phyloP scores from a whole-genome alignment of 2,329 filamentous ascomycete genomes.

The Beauveria bassiana region DNA sequence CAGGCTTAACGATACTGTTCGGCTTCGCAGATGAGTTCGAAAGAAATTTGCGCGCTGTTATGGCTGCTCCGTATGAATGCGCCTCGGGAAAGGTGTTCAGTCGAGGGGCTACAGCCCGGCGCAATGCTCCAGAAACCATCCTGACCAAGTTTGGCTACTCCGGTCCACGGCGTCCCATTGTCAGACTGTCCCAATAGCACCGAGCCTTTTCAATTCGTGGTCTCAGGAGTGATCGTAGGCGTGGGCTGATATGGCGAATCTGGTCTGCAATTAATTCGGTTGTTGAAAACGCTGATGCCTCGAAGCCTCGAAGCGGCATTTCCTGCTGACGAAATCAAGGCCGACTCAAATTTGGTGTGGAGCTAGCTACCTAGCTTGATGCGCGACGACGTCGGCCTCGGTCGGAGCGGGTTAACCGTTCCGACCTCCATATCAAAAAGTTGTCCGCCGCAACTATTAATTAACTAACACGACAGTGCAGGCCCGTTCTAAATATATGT shows the following conservation, averaged over 20 bases:
- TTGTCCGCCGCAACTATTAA: not conserved
- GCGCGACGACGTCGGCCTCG: conserved; percentile 1
- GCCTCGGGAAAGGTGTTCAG: conserved; percentile 24
- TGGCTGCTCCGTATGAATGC: conserved; percentile 21
- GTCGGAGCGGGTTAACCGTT: conserved; percentile 3
- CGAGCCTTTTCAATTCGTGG: not conserved
- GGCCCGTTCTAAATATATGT: not conserved
- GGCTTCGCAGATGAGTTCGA: not conserved
- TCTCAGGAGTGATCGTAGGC: not conserved
- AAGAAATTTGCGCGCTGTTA: conserved; percentile 12
- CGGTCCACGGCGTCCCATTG: conserved; percentile 2
- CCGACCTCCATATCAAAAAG: not conserved
- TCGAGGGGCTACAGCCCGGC: conserved; percentile 41
- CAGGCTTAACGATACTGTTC: not conserved
- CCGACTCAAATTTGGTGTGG: conserved; percentile 9
- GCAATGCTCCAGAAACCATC: conserved; percentile 44
- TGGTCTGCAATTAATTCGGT: not conserved
- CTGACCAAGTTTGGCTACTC: conserved; percentile 21
- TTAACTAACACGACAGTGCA: not conserved
- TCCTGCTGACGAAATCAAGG: conserved; percentile 9
- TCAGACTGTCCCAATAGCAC: not conserved
- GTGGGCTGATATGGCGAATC: not conserved
- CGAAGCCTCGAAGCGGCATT: conserved; percentile 3
- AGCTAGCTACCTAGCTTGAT: conserved; percentile 5
- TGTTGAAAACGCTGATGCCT: not conserved